A percentile compares a stretch with the other conserved stretches of the same genome.
phyloP scores from a whole-genome alignment of 371 early-diverging fungal genomes.

The Mucor circinelloides region DNA sequence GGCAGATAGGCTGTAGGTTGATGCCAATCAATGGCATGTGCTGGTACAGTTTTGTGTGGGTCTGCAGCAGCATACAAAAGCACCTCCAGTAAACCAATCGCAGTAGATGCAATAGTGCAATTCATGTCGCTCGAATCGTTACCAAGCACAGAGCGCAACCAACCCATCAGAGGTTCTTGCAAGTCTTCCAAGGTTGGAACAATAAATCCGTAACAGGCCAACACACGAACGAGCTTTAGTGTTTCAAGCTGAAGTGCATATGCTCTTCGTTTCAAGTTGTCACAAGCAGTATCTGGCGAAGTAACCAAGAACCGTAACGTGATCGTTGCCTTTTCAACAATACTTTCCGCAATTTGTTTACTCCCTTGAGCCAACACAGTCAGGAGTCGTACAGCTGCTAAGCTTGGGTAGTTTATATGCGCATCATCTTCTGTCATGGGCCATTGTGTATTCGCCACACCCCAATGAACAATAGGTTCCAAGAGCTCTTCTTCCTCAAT shows the following conservation, averaged over 20 bases:
- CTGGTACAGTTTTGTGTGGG: conserved; percentile 56
- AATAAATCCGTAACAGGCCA: conserved; percentile 55
- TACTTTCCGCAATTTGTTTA: conserved; percentile 43
- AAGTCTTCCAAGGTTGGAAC: conserved; percentile 46
- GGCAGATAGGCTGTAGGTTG: conserved; percentile 54
- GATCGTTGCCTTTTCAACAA: conserved; percentile 40
- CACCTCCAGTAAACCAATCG: conserved; percentile 32
- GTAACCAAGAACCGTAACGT: conserved; percentile 45
- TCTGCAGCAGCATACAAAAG: conserved; percentile 56
- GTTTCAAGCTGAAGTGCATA: conserved; percentile 54
- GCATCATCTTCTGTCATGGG: conserved; percentile 39
- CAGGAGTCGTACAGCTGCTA: conserved; percentile 42
- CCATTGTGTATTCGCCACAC: conserved; percentile 48
- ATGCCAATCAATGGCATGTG: conserved; percentile 62
- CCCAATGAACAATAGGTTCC: conserved; percentile 45
- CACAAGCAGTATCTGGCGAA: conserved; percentile 36
- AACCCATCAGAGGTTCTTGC: conserved; percentile 45
- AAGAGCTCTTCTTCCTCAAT: conserved; percentile 54
- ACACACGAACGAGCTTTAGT: conserved; percentile 46
- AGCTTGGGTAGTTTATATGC: conserved; percentile 32
- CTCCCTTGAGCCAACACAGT: conserved; percentile 49
- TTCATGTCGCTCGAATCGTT: neutral
- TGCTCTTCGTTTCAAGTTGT: conserved; percentile 27
- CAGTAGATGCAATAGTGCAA: conserved; percentile 23
- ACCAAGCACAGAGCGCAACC: conserved; percentile 39